phyloP scores from a whole-genome alignment of 2,329 filamentous ascomycete species.

The Botrytis pseudocinerea region DNA sequence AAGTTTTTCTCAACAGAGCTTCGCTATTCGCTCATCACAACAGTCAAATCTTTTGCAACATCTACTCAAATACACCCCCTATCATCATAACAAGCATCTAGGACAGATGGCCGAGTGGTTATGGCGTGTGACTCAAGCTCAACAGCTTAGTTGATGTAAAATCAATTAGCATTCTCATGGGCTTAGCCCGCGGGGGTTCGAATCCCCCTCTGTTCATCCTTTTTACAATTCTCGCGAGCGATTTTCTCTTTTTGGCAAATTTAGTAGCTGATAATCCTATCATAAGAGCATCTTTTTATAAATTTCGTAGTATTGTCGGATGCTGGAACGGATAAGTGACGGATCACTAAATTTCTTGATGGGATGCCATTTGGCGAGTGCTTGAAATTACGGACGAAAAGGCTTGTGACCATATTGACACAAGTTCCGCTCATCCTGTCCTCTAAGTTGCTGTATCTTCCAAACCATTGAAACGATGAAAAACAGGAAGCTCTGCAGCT shows the following conservation, averaged over 20 bases:
- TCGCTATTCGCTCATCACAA: background rate
- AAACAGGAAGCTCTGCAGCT: background rate
- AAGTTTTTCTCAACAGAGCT: background rate
- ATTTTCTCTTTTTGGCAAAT: background rate
- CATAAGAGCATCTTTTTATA: background rate
- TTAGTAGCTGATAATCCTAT: background rate
- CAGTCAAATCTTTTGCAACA: rapidly evolving
- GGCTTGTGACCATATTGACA: background rate
- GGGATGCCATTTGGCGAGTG: background rate
- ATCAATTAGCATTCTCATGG: constrained; percentile 22
- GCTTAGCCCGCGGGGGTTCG: constrained; percentile 24
- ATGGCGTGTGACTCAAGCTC: constrained; percentile 26
- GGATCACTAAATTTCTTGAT: background rate
- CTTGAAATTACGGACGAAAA: background rate
- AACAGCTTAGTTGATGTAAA: constrained; percentile 7
- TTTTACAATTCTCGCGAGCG: background rate
- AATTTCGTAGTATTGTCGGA: background rate
- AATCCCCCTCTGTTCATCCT: constrained; percentile 26
- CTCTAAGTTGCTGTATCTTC: too few species aligned
- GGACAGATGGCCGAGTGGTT: constrained; percentile 26
- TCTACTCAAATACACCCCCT: rapidly evolving
- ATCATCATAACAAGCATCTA: too few species aligned
- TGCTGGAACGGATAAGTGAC: background rate
- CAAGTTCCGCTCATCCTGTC: too few species aligned
- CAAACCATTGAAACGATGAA: too few species aligned